Base-by-base conservation (phyloP, 495 filamentous ascomycete species). In the Chaetomium tenue region DNA sequence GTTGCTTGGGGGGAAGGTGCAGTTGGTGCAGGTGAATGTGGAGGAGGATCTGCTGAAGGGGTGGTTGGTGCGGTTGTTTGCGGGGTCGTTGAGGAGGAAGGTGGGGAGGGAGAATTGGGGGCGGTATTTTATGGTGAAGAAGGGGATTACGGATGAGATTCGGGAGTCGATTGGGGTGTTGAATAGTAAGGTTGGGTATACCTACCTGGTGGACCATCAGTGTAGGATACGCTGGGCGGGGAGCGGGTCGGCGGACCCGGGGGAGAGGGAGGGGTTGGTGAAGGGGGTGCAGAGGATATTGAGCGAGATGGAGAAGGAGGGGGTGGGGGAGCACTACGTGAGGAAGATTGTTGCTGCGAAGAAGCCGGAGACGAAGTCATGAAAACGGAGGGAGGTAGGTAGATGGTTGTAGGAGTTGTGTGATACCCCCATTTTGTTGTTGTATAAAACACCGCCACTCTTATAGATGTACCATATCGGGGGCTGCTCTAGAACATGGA, bases 141-240 rank as follows among this genome's bases (percentile, higher is more conserved):
- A 79, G 69, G 94, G 93, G 0, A 70, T 99, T 44, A 83, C 81
- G 0, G 87, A 91, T 40, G 80, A 87, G 23, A 85, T 96, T 30
- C 85, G 88, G 60, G 88, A 92, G 73, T 79, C 83, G 40, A 87
- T 98, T 66, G 93, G 91, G 3, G 77, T 94, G 71, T 73, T 91
- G 74, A 99, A 98, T 76, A 84, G 82, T 47, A 92, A 90, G 77
- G 93, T 97, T 13, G 95, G 95, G 15, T 97, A 97, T 80, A 90
- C 92, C 28, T 99, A 96, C 78, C 80, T 99, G 61, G 75, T 99
- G 63, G 94, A 99, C 78, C 79, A 85, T 68, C 78, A 91, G 53
- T 95, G 91, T 77, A 88, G 84, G 77, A 97, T 99, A 64, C 84
- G 94, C 40, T 99, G 94, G 94, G 94, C 93, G 0, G 94, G 90